These are phyloP conservation scores for Lactarius indigo DNA, from an alignment of 768 basidiomycete species.

Conservation along the genomic window DNA sequence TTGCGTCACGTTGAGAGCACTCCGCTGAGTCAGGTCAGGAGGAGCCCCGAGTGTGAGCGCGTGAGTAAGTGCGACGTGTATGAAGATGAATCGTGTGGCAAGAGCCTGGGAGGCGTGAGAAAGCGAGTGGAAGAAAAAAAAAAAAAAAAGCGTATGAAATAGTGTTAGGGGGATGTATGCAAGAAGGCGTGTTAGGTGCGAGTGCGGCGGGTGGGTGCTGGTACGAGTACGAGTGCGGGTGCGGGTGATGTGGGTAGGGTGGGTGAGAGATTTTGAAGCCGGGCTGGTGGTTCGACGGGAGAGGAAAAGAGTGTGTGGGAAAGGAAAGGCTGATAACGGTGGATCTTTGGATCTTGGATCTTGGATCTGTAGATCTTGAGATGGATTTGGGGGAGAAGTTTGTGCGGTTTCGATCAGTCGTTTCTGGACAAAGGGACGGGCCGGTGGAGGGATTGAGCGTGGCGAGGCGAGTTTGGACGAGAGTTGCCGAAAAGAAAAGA, in stretches of 20 bases:
- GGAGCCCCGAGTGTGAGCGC: conserved; percentile 1
- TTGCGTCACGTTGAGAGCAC: conserved; percentile 20
- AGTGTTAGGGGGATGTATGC: background rate
- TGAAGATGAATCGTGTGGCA: conserved; percentile 20
- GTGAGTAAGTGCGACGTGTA: conserved; percentile 21
- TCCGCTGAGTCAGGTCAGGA: conserved; percentile 19
- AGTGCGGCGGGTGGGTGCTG: background rate
- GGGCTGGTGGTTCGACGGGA: background rate
- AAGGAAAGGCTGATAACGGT: conserved; percentile 25
- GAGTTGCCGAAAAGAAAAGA: conserved; percentile 31
- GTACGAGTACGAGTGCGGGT: background rate
- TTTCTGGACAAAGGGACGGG: conserved; percentile 33
- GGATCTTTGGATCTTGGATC: conserved; percentile 15
- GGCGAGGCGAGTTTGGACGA: conserved; percentile 29
- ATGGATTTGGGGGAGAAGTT: conserved; percentile 28
- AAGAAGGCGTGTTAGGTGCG: too few species aligned
- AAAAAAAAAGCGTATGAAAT: conserved; percentile 16
- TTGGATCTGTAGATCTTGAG: conserved; percentile 26
- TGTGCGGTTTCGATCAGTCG: conserved; percentile 24
- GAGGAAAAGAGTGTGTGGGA: conserved; percentile 16
- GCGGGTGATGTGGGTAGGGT: background rate
- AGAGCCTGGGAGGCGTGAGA: conserved; percentile 23
- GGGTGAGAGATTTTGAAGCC: conserved; percentile 4
- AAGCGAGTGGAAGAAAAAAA: conserved; percentile 7
- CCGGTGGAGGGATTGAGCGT: conserved; percentile 26